phyloP scores from a whole-genome alignment of 805 yeast species.

The Yamadazyma phyllophila region DNA sequence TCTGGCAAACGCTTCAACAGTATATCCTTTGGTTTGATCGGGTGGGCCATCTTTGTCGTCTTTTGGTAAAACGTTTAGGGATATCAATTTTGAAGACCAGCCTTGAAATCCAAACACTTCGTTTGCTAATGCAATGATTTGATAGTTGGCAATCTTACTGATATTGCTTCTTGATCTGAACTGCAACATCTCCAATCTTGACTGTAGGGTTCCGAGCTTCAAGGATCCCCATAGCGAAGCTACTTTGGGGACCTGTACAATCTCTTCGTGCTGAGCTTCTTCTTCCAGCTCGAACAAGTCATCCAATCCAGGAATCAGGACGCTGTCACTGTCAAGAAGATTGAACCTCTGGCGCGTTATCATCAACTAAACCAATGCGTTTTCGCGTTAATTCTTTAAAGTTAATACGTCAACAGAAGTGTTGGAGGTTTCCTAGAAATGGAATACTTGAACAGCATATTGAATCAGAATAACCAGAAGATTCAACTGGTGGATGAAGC shows the following conservation, averaged over 20 bases:
- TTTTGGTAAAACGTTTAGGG: slow-evolving; percentile 13
- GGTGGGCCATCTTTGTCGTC: not conserved
- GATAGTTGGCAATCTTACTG: slow-evolving; percentile 8
- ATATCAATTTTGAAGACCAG: slow-evolving; percentile 48
- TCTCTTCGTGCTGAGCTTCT: slow-evolving; percentile 10
- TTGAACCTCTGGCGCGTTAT: slow-evolving; percentile 2
- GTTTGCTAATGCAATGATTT: slow-evolving; percentile 43
- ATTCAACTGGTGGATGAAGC: slow-evolving; percentile 69
- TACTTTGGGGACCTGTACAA: slow-evolving; percentile 11
- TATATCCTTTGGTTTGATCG: slow-evolving; percentile 10
- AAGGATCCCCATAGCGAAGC: slow-evolving; percentile 47
- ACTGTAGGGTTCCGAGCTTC: slow-evolving; percentile 48
- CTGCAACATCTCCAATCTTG: slow-evolving; percentile 41
- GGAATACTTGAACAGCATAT: slow-evolving; percentile 39
- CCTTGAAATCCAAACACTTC: slow-evolving; percentile 57
- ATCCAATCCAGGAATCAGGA: slow-evolving; percentile 13
- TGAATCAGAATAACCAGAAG: slow-evolving; percentile 30
- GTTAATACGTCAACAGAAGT: slow-evolving; percentile 1
- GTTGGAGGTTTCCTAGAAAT: slow-evolving; percentile 14
- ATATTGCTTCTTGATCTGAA: slow-evolving; percentile 14
- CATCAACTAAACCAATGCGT: not conserved
- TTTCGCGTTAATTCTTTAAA: slow-evolving; percentile 5
- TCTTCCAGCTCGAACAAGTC: slow-evolving; percentile 12
- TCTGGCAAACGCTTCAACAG: slow-evolving; percentile 25
- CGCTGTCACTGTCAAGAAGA: not conserved